Evolutionary conservation across 2,329 filamentous ascomycete genomes (phyloP).

Genomic region (Claviceps sp.): DNA sequence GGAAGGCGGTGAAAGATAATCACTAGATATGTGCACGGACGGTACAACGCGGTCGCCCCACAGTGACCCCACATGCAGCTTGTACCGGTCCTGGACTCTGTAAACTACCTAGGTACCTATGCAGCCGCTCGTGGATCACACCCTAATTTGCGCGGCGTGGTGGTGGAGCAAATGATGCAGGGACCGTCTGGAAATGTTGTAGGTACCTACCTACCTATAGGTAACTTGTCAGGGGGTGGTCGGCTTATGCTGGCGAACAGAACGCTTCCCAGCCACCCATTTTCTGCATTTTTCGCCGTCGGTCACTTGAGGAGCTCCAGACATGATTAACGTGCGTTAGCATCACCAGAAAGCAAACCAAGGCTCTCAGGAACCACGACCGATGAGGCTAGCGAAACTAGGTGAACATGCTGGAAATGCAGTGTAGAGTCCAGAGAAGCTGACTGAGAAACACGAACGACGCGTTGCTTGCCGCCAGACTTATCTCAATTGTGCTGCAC

Average conservation of each 20-base stretch:
- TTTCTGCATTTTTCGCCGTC: neutral
- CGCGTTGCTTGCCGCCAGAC: neutral
- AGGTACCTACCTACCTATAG: no score
- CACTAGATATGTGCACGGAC: no score
- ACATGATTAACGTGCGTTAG: conserved; percentile 1
- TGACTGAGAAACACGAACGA: no score
- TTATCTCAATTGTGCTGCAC: neutral
- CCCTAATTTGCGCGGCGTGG: no score
- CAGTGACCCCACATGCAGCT: no score
- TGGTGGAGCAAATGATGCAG: no score
- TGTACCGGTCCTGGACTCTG: no score
- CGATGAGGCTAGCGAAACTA: neutral
- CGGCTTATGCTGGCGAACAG: neutral
- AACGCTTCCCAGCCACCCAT: conserved; percentile 1
- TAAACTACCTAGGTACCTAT: no score
- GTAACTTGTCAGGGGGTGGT: neutral
- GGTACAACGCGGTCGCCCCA: no score
- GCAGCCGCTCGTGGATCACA: no score
- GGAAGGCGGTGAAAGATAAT: no score
- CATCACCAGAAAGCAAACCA: neutral
- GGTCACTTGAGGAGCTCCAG: neutral
- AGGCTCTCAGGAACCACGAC: neutral
- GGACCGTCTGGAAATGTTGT: neutral
- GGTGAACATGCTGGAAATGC: neutral
- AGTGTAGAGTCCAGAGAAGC: neutral